Percentiles rank a stretch among this genome's conserved stretches.
phyloP scores from a whole-genome alignment of 192 early-diverging fungal species.

The Obelidium mucronatum region DNA sequence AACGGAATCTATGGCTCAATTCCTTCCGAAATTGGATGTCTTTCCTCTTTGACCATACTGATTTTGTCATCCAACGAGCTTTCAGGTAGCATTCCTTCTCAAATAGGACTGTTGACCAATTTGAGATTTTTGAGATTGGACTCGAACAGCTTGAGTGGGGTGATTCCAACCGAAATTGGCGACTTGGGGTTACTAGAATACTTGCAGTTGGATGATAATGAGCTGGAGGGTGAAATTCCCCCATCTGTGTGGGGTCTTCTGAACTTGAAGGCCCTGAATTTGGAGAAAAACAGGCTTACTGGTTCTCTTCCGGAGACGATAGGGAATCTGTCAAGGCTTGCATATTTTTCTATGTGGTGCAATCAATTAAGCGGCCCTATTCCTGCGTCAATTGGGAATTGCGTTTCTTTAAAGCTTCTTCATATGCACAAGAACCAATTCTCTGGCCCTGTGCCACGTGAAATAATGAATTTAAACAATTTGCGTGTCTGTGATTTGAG shows the following conservation, averaged over 20 bases:
- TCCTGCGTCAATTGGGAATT: background rate
- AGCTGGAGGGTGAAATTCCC: background rate
- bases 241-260: background rate
- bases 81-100: background rate
- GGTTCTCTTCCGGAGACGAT: background rate
- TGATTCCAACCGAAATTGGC: too few species aligned
- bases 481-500: too few species aligned
- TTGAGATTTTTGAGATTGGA: background rate
- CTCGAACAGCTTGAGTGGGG: too few species aligned
- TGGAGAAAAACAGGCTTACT: conserved; percentile 1
- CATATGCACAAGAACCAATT: too few species aligned
- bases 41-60: too few species aligned
- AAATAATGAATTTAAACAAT: too few species aligned
- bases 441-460: too few species aligned
- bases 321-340: background rate
- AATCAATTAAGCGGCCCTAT: background rate
- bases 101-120: background rate
- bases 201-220: background rate
- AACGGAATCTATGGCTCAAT: too few species aligned
- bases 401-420: too few species aligned
- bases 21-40: too few species aligned
- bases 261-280: background rate
- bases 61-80: conserved; percentile 4
- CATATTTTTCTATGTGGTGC: background rate
- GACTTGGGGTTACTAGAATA: too few species aligned